Conservation (phyloP, 1,139 yeast genomes). For the Yamadazyma friedrichii region DNA sequence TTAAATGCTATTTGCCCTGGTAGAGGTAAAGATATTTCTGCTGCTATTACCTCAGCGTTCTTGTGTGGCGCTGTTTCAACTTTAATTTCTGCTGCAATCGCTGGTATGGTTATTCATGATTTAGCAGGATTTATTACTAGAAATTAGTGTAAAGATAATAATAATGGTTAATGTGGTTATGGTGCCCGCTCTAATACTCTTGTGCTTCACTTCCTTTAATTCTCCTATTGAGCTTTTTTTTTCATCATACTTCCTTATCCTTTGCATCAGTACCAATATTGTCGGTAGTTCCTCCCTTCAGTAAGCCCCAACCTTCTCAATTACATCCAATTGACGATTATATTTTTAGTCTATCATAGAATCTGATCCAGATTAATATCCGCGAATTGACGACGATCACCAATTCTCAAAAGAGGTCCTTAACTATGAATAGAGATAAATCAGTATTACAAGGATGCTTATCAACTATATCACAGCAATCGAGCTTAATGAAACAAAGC, state of each 20-base stretch:
- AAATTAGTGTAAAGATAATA: background rate
- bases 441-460: constrained; percentile 50
- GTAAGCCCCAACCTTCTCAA: background rate
- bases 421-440: constrained; percentile 8
- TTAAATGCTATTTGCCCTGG: constrained; percentile 58
- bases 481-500: constrained; percentile 72
- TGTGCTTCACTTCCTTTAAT: too few relatives aligned
- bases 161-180: too few relatives aligned
- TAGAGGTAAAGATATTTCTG: constrained; percentile 49
- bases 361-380: too few relatives aligned
- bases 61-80: constrained; percentile 58
- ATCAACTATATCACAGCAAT: constrained; percentile 65
- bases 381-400: too few relatives aligned
- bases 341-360: too few relatives aligned
- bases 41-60: constrained; percentile 50
- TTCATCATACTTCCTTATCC: too few relatives aligned
- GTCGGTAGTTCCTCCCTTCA: too few relatives aligned
- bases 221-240: too few relatives aligned
- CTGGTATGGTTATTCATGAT: constrained; percentile 66
- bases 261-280: too few relatives aligned
- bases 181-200: too few relatives aligned
- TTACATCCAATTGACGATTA: too few relatives aligned
- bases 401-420: background rate
- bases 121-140: constrained; percentile 24
- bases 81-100: constrained; percentile 59